Evolutionary conservation across 108 stramenopile genomes (phyloP), one percentile per base, ranked within the genome.

Genomic region (Bacterosira constricta): DNA sequence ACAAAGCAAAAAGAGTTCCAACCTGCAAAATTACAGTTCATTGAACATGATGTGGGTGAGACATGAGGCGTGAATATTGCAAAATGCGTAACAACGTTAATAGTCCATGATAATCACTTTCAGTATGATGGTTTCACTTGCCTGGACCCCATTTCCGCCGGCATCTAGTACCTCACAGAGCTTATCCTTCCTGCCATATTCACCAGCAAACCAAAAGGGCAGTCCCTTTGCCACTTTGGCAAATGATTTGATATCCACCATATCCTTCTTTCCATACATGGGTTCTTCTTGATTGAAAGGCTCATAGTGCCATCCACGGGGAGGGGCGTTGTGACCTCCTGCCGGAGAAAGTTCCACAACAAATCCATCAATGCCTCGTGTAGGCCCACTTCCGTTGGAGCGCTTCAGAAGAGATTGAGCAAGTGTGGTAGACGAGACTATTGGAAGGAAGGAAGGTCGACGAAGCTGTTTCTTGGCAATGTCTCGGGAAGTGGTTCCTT

Each of bases 241-340:
- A 55, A 84, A 84, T 37, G 70, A 54, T 35, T 41, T 20, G 1
- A 74, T 27, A 27, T 80, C 75, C 4, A 84, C 83, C 36, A 75
- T 64, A 41, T 84, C 83, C 50, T 84, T 84, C 25, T 74, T 56
- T 47, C 83, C 79, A 47, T 79, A 84, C 8, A 66, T 47, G 11
- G 83, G 83, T 55, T 84, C 83, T 11, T 63, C 83, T 8, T 30
- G 37, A n/a, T 72, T 67, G 26, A 77, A 72, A 6, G 80, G 55
- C 31, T 81, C 73, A 39, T 66, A 81, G 15, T 55, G 58, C 61
- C 78, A 75, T 12, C 83, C 83, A n/a, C 83, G 63, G 1, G 83
- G 83, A 21, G 83, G 83, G 0, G 83, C 83, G 53, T 84, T 84
- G 52, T 84, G 83, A 7, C 83, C 83, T 41, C 83, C 83, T 1